Percentiles rank a stretch among this genome's conserved stretches.
phyloP scores from a whole-genome alignment of 495 filamentous ascomycete genomes.

The Hypoxylon cercidicola region DNA sequence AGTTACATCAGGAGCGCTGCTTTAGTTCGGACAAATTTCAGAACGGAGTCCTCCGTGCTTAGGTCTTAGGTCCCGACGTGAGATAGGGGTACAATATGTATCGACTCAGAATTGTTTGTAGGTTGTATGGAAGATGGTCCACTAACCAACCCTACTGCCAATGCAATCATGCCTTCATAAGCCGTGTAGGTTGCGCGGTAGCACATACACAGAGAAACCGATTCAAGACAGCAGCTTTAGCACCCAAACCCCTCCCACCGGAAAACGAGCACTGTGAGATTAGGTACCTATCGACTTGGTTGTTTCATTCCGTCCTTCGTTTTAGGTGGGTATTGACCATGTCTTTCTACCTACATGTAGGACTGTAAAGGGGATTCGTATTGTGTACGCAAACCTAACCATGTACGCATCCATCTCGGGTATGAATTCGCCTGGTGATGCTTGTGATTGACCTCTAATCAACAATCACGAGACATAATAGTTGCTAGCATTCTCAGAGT shows the following conservation, averaged over 20 bases:
- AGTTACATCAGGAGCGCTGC: constrained; percentile 41
- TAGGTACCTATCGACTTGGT: constrained; percentile 9
- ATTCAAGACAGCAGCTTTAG: constrained; percentile 32
- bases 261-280: constrained; percentile 8
- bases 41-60: constrained; percentile 28
- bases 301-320: constrained; percentile 18
- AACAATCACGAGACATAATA: constrained; percentile 14
- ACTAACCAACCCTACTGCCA: constrained; percentile 19
- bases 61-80: not conserved
- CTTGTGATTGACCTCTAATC: not conserved
- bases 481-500: constrained; percentile 14
- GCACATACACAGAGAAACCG: constrained; percentile 36
- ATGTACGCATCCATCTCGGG: too few relatives aligned
- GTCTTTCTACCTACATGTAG: too few relatives aligned
- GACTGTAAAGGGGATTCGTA: constrained; percentile 3
- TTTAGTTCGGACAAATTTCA: constrained; percentile 35
- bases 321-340: constrained; percentile 2
- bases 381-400: not conserved
- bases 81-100: not conserved
- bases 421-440: not conserved
- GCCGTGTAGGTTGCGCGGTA: constrained; percentile 25
- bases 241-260: constrained; percentile 10
- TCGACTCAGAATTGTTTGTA: constrained; percentile 25
- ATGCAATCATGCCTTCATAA: not conserved
- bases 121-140: constrained; percentile 9